Conservation (phyloP, 257 asterid genomes). For the Salvia hispanica region DNA sequence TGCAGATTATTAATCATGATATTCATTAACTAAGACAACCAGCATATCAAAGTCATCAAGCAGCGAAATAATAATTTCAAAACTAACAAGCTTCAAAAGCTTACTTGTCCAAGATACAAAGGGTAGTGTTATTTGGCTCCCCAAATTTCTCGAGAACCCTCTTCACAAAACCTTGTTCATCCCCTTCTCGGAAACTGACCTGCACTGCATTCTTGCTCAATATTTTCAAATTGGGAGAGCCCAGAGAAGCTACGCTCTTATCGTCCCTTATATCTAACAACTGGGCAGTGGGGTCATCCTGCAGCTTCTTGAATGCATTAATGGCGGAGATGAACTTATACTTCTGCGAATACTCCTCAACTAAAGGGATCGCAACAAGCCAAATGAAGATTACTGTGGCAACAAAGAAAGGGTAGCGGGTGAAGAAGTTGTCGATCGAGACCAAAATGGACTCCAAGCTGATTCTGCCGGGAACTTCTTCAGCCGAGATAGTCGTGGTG, state of each 20-base stretch:
- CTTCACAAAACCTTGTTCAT: constrained; percentile 73
- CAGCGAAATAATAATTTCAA: background rate
- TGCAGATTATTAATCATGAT: constrained; percentile 4
- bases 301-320: constrained; percentile 82
- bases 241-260: constrained; percentile 60
- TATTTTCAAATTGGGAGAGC: constrained; percentile 76
- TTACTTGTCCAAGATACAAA: constrained; percentile 92
- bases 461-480: constrained; percentile 54
- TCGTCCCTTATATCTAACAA: constrained; percentile 79
- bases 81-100: constrained; percentile 35
- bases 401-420: constrained; percentile 77
- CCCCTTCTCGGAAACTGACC: constrained; percentile 71
- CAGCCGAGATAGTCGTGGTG: constrained; percentile 37
- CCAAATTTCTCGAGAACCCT: constrained; percentile 53
- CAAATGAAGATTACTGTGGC: constrained; percentile 74
- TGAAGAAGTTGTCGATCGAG: constrained; percentile 77
- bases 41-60: constrained; percentile 2
- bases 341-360: constrained; percentile 67
- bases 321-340: constrained; percentile 73
- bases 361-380: constrained; percentile 76
- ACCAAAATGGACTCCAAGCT: constrained; percentile 73
- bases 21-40: background rate
- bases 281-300: constrained; percentile 68
- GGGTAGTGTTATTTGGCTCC: constrained; percentile 58
- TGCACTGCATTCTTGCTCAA: constrained; percentile 62